Base-by-base conservation (phyloP, 2,329 filamentous ascomycete genomes). In the Cladobotryum protrusum region DNA sequence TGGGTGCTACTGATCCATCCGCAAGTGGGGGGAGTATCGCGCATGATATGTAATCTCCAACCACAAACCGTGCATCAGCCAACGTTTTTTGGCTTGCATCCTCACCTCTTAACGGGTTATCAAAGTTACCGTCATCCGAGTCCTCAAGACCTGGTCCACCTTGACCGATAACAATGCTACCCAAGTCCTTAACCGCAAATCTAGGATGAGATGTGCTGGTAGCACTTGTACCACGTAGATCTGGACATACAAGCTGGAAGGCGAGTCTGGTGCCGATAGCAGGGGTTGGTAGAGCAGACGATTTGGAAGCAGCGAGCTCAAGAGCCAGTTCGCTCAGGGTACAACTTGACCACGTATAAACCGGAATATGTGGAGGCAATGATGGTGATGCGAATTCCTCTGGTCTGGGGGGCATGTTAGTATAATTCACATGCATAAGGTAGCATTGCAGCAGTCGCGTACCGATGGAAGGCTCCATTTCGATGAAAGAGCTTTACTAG, bases 41-140 rank as follows among this genome's bases (percentile, higher is more conserved):
- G 64, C 88, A 92, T 51, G 86, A 85, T 37, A 97, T 77, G 63
- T 87, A 95, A 67, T 97, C 92, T 1, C 92, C 92, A 54, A 93
- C 86, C 11, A 96, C 86, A 61, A 96, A 95, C 18, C 85, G 80
- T 33, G 81, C 83, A 48, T 95, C 88, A 35, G 76, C 76, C 32
- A 97, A 70, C 8, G 87, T 91, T 71, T 86, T 92, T 24, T 83
- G 76, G 11, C 81, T 78, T 24, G 88, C 83, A 5, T 78, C 78
- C 33, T 75, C 75, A 64, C 63, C 54, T 60, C 59, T 56, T 56
- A 59, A 53, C 60, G 64, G 52, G 59, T 60, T 54, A 7, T 57
- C 60, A 41, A 61, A 64, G 43, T 68, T 65, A 6, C 65, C 67
- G 14, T 70, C 65, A 47, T 70, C 70, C 4, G 67, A 65, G 19